These are phyloP conservation scores for Nymphaea colorata DNA, from an alignment of 164 flowering plant genomes.

Conservation along the genomic window DNA sequence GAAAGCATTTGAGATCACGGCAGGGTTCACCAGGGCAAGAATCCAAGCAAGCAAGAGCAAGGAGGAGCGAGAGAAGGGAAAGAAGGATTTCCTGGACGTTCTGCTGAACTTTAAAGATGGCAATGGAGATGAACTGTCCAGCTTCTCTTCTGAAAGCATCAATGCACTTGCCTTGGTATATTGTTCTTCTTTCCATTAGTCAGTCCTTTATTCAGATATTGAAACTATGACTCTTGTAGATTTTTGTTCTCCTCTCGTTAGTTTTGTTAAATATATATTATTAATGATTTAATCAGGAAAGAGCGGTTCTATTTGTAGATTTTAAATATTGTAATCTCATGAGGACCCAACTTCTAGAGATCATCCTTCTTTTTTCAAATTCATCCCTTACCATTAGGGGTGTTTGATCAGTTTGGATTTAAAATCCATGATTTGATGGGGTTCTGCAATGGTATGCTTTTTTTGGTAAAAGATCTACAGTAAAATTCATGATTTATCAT, in stretches of 20 bases:
- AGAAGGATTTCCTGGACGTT: slow-evolving; percentile 11
- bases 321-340: not conserved
- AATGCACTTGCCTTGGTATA: not conserved
- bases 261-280: not conserved
- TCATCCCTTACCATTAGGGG: no score
- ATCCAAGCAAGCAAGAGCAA: not conserved
- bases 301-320: no score
- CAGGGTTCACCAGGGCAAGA: slow-evolving; percentile 10
- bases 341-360: not conserved
- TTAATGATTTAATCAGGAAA: no score
- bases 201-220: not conserved
- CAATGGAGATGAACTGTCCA: slow-evolving; percentile 5
- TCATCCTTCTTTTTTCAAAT: no score
- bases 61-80: not conserved
- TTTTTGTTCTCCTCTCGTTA: not conserved
- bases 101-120: slow-evolving; percentile 9
- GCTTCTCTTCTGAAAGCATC: not conserved
- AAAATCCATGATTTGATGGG: no score
- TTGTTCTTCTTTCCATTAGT: not conserved
- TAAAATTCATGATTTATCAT: no score
- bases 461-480: no score
- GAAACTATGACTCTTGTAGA: not conserved
- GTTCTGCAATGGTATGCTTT: no score
- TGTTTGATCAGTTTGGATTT: no score
- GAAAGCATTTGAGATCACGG: slow-evolving; percentile 7